phyloP scores from a whole-genome alignment of 208 protist genomes.

The Tetramitus jugosus region DNA sequence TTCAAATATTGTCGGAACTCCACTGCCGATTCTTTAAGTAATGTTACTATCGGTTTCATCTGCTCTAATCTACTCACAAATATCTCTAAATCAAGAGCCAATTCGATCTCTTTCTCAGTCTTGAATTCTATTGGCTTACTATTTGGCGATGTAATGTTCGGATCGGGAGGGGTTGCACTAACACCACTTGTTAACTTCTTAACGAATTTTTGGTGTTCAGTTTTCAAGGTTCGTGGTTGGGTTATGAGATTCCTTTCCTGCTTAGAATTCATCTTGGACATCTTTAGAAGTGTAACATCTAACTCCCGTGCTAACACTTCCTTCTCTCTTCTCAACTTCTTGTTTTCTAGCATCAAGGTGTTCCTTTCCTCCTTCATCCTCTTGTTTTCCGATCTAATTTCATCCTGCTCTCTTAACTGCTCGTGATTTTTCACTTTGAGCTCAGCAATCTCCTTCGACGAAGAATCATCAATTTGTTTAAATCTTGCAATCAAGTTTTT shows the following conservation, averaged over 20 bases:
- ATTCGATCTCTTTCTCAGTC: not conserved
- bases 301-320: not conserved
- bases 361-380: not conserved
- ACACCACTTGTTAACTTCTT: not conserved
- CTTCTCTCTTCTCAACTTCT: not conserved
- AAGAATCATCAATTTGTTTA: no score
- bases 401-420: not conserved
- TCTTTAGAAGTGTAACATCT: constrained; percentile 11
- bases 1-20: not conserved
- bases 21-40: not conserved
- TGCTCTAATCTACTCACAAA: not conserved
- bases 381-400: not conserved
- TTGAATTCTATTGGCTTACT: not conserved
- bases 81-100: not conserved
- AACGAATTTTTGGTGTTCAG: not conserved
- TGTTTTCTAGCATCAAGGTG: not conserved
- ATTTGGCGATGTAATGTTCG: not conserved
- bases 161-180: not conserved
- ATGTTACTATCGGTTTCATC: not conserved
- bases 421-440: no score
- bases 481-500: no score
- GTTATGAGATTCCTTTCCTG: not conserved
- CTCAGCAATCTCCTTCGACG: no score
- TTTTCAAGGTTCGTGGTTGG: not conserved
- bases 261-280: not conserved